Base-by-base conservation (phyloP, 306 rosid species). In the Acacia acuminata region DNA sequence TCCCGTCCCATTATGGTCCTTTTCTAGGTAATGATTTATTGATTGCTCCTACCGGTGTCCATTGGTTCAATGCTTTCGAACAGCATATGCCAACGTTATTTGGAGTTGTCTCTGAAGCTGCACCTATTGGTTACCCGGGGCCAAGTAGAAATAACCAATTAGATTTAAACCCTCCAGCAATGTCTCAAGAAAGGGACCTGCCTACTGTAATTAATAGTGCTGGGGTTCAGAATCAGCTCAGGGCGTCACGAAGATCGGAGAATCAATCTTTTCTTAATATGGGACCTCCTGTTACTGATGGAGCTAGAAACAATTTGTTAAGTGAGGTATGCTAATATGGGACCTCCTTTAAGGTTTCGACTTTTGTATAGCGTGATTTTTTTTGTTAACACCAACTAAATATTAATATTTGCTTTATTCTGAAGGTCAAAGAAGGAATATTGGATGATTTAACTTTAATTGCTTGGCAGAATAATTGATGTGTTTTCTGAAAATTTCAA, bases 41-140 rank as follows among this genome's bases (percentile, higher is more conserved):
- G 17, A 42, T 10, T 73, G 79, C 79, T 73, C 82, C 76, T 64
- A 22, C 70, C 19, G 14, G 51, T 60, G 36, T 78, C 8, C 69
- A 55, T 20, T 27, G 63, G 55, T 11, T 24, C 20, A 77, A 24
- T 56, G 19, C 44, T 10, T 34, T 38, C 19, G 42, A 60, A 61
- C 64, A 60, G 24, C 51, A 56, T 71, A 24, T 30, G 38, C 77
- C 30, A 42, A 56, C 15, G 47, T 36, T 6, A 8, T 24, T 53
- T 1, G 45, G 53, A 30, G 36, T 69, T 69, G 32, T 24, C 5
- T 22, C 55, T 51, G 38, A n/a, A 14, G 19, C 36, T 60, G 22
- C 71, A 17, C 20, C 71, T 56, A 17, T 19, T 55, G 43, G 77
- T 73, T 72, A 24, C 34, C 11, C 25, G 2, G 7, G 27, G 64